Conservation (phyloP, 352 stramenopile species). For the Globisporangium uncinulatum region DNA sequence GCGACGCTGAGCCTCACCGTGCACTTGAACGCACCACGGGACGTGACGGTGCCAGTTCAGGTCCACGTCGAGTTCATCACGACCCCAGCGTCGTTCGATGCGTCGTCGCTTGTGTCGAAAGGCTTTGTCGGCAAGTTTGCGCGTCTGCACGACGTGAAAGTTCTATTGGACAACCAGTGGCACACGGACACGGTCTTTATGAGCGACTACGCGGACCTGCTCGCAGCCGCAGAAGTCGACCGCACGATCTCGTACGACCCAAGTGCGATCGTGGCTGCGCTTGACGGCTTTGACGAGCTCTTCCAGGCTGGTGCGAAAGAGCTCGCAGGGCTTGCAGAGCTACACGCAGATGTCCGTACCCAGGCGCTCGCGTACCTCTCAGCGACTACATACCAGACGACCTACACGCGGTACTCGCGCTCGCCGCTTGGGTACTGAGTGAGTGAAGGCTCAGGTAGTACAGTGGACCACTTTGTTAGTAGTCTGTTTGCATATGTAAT, state of each 20-base stretch:
- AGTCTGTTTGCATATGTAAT: constrained; percentile 1
- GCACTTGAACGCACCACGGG: constrained; percentile 8
- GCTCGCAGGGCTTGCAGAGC: constrained; percentile 5
- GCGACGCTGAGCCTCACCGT: constrained; percentile 19
- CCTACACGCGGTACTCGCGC: constrained; percentile 2
- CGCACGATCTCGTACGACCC: constrained; percentile 20
- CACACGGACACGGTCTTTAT: constrained; percentile 20
- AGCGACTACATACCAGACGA: constrained; percentile 8
- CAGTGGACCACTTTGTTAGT: background rate
- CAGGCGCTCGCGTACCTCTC: constrained; percentile 17
- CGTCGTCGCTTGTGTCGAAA: constrained; percentile 8
- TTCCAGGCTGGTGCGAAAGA: constrained; percentile 9
- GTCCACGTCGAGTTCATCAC: constrained; percentile 17
- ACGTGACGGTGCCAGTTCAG: background rate
- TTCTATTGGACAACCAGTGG: constrained; percentile 25
- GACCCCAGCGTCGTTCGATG: constrained; percentile 2
- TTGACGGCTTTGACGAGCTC: constrained; percentile 11
- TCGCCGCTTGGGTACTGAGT: background rate
- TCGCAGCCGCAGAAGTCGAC: constrained; percentile 15
- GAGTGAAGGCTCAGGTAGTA: background rate
- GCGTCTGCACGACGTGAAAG: constrained; percentile 23
- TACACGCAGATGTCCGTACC: constrained; percentile 12
- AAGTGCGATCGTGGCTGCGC: constrained; percentile 9
- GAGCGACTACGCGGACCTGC: constrained; percentile 22
- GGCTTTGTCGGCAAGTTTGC: constrained; percentile 22